Conservation (phyloP, 139 green algal species). For the Closterium sp. region DNA sequence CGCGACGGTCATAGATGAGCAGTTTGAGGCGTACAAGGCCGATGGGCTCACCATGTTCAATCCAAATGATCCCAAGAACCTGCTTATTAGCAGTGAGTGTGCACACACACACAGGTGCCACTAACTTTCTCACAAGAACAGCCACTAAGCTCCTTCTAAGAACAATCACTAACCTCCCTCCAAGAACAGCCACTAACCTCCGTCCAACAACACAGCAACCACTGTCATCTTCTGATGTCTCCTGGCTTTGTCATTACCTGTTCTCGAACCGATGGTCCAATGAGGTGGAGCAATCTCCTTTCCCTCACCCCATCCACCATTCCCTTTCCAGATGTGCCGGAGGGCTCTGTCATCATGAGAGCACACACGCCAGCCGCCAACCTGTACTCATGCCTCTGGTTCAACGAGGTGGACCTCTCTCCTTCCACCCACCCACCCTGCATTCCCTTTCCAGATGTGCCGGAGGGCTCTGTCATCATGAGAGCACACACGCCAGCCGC, state of each 20-base stretch:
- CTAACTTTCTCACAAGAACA: no score
- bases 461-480: constrained; percentile 25
- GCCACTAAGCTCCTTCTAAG: no score
- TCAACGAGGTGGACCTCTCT: no score
- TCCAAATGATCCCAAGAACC: constrained; percentile 25
- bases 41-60: constrained; percentile 41
- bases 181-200: no score
- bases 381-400: no score
- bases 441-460: background rate
- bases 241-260: no score
- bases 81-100: constrained; percentile 42
- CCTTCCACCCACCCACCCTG: background rate
- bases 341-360: background rate
- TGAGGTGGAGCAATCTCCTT: no score
- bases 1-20: constrained; percentile 43
- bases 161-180: no score
- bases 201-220: no score
- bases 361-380: background rate
- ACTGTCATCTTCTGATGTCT: no score
- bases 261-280: no score
- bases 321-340: background rate
- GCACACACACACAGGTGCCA: no score
- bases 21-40: constrained; percentile 27
- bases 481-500: constrained; percentile 48
- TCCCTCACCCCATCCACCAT: background rate